These are phyloP conservation scores for Monilinia fructigena DNA, from an alignment of 2,329 filamentous ascomycete genomes.

Conservation along the genomic window DNA sequence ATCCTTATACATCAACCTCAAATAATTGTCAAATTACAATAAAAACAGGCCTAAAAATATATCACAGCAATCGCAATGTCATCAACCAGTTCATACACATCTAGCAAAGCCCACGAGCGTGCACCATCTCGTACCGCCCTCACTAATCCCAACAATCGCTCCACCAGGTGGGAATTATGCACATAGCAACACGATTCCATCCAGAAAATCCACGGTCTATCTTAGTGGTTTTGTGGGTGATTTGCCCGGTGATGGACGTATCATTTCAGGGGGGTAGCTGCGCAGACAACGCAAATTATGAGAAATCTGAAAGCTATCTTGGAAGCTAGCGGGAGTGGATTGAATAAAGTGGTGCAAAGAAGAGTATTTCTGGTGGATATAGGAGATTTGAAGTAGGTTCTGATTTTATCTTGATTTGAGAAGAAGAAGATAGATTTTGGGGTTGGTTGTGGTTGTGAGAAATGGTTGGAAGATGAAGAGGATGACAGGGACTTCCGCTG, in stretches of 20 bases:
- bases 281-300: conserved; percentile 21
- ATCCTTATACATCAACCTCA: background rate
- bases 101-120: conserved; percentile 8
- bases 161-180: conserved; percentile 13
- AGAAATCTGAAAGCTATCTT: conserved; percentile 17
- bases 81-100: conserved; percentile 5
- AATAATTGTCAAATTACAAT: background rate
- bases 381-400: conserved; percentile 18
- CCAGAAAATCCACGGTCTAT: conserved; percentile 12
- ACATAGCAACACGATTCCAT: conserved; percentile 9
- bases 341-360: conserved; percentile 20
- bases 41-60: background rate
- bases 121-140: conserved; percentile 3
- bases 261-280: conserved; percentile 10
- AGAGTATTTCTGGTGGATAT: conserved; percentile 19
- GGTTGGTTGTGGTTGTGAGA: background rate
- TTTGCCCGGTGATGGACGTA: conserved; percentile 13
- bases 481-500: background rate
- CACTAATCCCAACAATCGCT: conserved; percentile 16
- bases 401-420: background rate
- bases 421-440: background rate
- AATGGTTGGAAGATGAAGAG: background rate
- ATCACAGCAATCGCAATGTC: background rate
- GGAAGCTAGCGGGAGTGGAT: conserved; percentile 14
- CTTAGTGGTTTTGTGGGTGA: conserved; percentile 17